Percentiles rank a stretch among this genome's conserved stretches.
phyloP scores from a whole-genome alignment of 306 rosid genomes.

The Cicer bijugum region DNA sequence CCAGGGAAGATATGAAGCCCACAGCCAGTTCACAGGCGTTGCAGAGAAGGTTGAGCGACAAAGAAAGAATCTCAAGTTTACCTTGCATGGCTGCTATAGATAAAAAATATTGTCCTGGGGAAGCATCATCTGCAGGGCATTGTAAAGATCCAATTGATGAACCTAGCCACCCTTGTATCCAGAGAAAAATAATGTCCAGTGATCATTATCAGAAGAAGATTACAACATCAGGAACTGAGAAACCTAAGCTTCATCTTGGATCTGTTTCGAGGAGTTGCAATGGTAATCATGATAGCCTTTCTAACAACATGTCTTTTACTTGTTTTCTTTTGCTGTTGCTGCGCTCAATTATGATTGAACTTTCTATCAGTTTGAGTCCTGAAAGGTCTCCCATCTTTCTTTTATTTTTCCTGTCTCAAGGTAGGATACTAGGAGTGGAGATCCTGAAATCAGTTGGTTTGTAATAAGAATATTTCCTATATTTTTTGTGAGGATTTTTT shows the following conservation, averaged over 20 bases:
- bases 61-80: conserved; percentile 35
- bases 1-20: conserved; percentile 37
- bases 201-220: conserved; percentile 35
- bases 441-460: conserved; percentile 19
- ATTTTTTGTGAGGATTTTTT: conserved; percentile 2
- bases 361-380: conserved; percentile 24
- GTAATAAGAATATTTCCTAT: conserved; percentile 7
- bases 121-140: conserved; percentile 36
- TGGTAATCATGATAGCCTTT: conserved; percentile 48
- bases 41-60: conserved; percentile 35
- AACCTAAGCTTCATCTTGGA: conserved; percentile 36
- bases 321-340: conserved; percentile 14
- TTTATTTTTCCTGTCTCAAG: conserved; percentile 1
- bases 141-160: conserved; percentile 23
- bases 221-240: conserved; percentile 38
- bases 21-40: conserved; percentile 36
- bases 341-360: not conserved
- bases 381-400: conserved; percentile 17
- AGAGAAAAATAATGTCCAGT: conserved; percentile 38
- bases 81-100: conserved; percentile 35
- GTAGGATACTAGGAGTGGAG: not conserved
- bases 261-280: conserved; percentile 37
- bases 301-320: not conserved
- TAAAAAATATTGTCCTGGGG: conserved; percentile 38
- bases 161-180: conserved; percentile 36